Evolutionary conservation across 2,329 filamentous ascomycete genomes (phyloP).

Genomic region (Ophiosphaerella korrae): DNA sequence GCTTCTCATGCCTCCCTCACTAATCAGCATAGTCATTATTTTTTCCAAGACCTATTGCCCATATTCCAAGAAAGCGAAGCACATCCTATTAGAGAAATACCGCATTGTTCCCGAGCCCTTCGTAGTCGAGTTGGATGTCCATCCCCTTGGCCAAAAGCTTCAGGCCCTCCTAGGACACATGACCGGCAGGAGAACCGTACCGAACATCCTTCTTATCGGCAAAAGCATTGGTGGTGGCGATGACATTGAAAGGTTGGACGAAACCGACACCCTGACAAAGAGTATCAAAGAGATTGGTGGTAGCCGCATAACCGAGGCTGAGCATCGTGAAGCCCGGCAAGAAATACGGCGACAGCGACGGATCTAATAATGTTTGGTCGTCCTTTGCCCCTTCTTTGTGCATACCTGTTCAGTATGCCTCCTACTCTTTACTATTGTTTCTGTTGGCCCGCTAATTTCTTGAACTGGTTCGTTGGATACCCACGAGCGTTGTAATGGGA

Average conservation of each 20-base stretch:
- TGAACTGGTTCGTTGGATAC: slow-evolving; percentile 10
- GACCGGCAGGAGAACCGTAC: slow-evolving; percentile 84
- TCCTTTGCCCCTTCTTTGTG: not conserved
- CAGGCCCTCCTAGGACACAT: slow-evolving; percentile 73
- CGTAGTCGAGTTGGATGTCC: slow-evolving; percentile 88
- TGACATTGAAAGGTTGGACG: slow-evolving; percentile 72
- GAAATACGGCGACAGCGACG: slow-evolving; percentile 14
- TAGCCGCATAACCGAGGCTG: slow-evolving; percentile 60
- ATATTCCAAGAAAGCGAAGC: slow-evolving; percentile 82
- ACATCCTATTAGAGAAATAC: slow-evolving; percentile 82
- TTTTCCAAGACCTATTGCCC: slow-evolving; percentile 96
- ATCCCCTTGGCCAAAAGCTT: slow-evolving; percentile 73
- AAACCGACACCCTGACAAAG: slow-evolving; percentile 67
- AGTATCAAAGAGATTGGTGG: slow-evolving; percentile 77
- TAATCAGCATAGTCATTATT: slow-evolving; percentile 72
- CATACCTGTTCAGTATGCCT: slow-evolving; percentile 1
- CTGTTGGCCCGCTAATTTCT: not conserved
- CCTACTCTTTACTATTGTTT: not conserved
- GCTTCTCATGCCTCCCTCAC: not conserved
- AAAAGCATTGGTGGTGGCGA: slow-evolving; percentile 90
- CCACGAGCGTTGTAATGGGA: slow-evolving; percentile 7
- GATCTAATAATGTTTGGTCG: not conserved
- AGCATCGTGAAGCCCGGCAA: slow-evolving; percentile 18
- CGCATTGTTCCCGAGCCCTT: slow-evolving; percentile 79
- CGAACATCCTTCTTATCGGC: slow-evolving; percentile 87